Conservation (phyloP, 2,329 filamentous ascomycete species). For the Iodosphaeria phyllophila region DNA sequence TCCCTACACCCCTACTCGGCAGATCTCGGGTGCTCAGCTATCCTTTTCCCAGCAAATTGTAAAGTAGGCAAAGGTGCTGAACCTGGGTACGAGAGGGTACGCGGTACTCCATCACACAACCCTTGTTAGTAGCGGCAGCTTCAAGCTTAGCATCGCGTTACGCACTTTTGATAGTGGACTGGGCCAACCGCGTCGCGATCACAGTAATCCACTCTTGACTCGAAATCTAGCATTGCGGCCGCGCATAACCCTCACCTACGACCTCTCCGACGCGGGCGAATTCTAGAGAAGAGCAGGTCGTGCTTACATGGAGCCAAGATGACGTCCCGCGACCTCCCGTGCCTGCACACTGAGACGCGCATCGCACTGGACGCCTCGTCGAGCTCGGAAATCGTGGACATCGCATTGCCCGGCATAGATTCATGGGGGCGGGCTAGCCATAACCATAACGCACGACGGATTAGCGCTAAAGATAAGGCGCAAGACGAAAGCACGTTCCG, state of each 20-base stretch:
- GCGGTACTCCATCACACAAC: no score
- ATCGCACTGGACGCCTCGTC: slow-evolving; percentile 62
- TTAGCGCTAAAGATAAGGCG: slow-evolving; percentile 17
- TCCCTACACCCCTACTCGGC: no score
- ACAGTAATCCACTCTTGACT: no score
- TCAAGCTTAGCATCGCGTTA: no score
- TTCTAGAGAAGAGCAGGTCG: background rate
- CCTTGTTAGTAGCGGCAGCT: no score
- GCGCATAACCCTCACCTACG: background rate
- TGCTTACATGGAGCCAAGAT: slow-evolving; percentile 44
- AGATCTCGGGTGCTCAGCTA: no score
- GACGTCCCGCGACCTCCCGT: slow-evolving; percentile 41
- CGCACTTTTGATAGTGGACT: no score
- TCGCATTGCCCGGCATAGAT: slow-evolving; percentile 42
- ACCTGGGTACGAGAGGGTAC: no score
- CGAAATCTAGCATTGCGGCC: background rate
- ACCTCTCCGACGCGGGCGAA: background rate
- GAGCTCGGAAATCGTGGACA: slow-evolving; percentile 48
- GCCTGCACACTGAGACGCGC: slow-evolving; percentile 72
- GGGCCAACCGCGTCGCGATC: background rate
- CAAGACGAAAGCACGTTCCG: slow-evolving; percentile 62
- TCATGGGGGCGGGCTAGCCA: slow-evolving; percentile 23
- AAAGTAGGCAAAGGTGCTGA: no score
- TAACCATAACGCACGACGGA: slow-evolving; percentile 19
- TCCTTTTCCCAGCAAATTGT: no score